Conservation (phyloP, 1,139 yeast species). For the Zygoascus sp. region DNA sequence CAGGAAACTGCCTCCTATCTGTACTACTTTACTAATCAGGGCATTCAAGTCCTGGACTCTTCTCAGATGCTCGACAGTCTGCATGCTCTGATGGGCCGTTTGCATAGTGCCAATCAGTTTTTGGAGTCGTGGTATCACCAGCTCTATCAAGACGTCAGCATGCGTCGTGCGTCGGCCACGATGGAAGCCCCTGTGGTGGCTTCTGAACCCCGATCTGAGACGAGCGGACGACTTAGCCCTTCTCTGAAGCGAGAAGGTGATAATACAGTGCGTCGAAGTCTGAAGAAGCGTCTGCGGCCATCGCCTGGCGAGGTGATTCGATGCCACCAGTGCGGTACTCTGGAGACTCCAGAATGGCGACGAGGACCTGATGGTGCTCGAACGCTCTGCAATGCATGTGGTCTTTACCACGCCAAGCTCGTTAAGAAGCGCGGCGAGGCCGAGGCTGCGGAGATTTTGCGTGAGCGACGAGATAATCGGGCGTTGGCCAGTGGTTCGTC, state of each 20-base stretch:
- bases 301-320: conserved; percentile 25
- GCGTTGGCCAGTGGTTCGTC: neutral
- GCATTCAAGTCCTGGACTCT: conserved; percentile 14
- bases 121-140: conserved; percentile 25
- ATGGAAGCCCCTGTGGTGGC: neutral
- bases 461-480: conserved; percentile 23
- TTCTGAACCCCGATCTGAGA: neutral
- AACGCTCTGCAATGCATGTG: conserved; percentile 87
- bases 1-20: conserved; percentile 25
- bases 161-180: conserved; percentile 2
- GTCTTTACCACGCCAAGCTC: conserved; percentile 72
- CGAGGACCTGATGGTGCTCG: conserved; percentile 84
- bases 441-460: conserved; percentile 49
- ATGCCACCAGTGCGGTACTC: conserved; percentile 71
- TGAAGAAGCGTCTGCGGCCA: conserved; percentile 17
- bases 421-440: conserved; percentile 63
- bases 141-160: conserved; percentile 16
- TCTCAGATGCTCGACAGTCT: conserved; percentile 21
- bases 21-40: conserved; percentile 20
- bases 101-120: conserved; percentile 20
- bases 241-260: conserved; percentile 3
- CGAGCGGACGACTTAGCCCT: neutral
- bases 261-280: conserved; percentile 1
- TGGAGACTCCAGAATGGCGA: conserved; percentile 89
- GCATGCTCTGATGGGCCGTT: conserved; percentile 21